Evolutionary conservation across 208 protist genomes (phyloP).

Genomic region (Herpetomonas samuelpessoai): DNA sequence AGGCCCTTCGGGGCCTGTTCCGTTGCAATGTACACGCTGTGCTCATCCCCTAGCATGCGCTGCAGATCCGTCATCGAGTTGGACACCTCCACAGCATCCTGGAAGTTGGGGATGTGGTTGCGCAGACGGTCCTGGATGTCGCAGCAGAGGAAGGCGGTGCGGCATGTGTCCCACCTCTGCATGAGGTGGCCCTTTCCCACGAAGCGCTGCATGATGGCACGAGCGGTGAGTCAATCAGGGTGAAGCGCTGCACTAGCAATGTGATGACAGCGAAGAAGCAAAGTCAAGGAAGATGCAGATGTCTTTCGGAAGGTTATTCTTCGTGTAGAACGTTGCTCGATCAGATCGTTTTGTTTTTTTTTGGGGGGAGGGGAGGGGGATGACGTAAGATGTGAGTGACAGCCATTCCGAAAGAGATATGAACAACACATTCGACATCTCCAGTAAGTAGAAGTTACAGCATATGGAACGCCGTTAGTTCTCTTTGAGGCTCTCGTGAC

Average conservation of each 20-base stretch:
- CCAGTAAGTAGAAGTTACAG: too few species aligned
- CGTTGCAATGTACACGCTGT: slow-evolving; percentile 43
- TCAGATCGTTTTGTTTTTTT: too few species aligned
- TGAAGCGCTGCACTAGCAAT: too few species aligned
- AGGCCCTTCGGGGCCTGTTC: slow-evolving; percentile 51
- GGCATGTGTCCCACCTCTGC: slow-evolving; percentile 25
- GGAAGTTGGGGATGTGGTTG: slow-evolving; percentile 31
- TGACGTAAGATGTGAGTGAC: too few species aligned
- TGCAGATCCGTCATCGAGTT: slow-evolving; percentile 40
- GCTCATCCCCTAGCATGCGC: slow-evolving; percentile 18
- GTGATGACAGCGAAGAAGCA: not conserved
- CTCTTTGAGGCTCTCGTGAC: too few species aligned
- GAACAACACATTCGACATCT: too few species aligned
- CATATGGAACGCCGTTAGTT: too few species aligned
- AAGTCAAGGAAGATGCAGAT: not conserved
- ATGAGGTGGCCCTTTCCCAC: slow-evolving; percentile 6
- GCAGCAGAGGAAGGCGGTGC: slow-evolving; percentile 69
- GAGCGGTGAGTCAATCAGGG: not conserved
- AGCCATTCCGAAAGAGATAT: too few species aligned
- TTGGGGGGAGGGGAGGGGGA: too few species aligned
- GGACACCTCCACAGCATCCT: slow-evolving; percentile 40
- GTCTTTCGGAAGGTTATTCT: not conserved
- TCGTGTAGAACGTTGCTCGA: too few species aligned
- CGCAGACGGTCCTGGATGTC: slow-evolving; percentile 55
- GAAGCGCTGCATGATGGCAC: slow-evolving; percentile 2